A percentile compares a stretch with the other conserved stretches of the same genome.
phyloP scores from a whole-genome alignment of 2,329 filamentous ascomycete genomes.

The Claviceps arundinis region DNA sequence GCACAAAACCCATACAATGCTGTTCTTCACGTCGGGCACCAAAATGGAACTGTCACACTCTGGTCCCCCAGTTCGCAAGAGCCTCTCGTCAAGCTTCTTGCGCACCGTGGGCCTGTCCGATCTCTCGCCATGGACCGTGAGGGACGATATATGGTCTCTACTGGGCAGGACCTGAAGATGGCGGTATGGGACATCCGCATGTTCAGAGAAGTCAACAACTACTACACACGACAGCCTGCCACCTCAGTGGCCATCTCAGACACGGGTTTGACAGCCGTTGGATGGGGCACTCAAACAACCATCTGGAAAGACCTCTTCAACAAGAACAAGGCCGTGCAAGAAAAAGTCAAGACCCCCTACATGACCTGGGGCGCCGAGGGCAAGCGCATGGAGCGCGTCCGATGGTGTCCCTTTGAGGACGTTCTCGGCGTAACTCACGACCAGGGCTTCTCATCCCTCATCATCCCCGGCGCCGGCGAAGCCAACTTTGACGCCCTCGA shows the following conservation, averaged over 20 bases:
- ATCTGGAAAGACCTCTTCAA: slow-evolving; percentile 87
- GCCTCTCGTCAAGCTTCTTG: slow-evolving; percentile 79
- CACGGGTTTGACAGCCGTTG: slow-evolving; percentile 72
- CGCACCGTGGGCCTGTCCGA: slow-evolving; percentile 79
- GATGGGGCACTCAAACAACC: slow-evolving; percentile 79
- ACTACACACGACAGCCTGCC: slow-evolving; percentile 71
- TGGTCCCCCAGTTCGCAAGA: slow-evolving; percentile 90
- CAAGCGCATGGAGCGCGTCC: slow-evolving; percentile 62
- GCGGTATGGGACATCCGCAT: slow-evolving; percentile 92
- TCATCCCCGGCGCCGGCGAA: slow-evolving; percentile 91
- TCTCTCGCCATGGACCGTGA: slow-evolving; percentile 76
- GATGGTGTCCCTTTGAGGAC: slow-evolving; percentile 94
- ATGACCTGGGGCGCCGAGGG: slow-evolving; percentile 88
- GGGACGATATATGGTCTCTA: slow-evolving; percentile 90
- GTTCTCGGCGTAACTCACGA: slow-evolving; percentile 75
- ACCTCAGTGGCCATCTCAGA: slow-evolving; percentile 82
- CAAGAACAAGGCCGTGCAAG: slow-evolving; percentile 54
- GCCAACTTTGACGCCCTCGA: slow-evolving; percentile 93
- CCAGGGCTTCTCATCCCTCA: slow-evolving; percentile 74
- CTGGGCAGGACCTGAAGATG: slow-evolving; percentile 82
- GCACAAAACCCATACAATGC: slow-evolving; percentile 87
- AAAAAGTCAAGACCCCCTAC: slow-evolving; percentile 77
- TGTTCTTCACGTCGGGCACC: slow-evolving; percentile 81
- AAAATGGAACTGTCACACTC: slow-evolving; percentile 85
- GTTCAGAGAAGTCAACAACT: slow-evolving; percentile 84